Percentiles rank a stretch among this genome's conserved stretches.
Evolutionary conservation across 2,329 filamentous ascomycete species (phyloP).

Genomic region (Proliferodiscus dingleyae): DNA sequence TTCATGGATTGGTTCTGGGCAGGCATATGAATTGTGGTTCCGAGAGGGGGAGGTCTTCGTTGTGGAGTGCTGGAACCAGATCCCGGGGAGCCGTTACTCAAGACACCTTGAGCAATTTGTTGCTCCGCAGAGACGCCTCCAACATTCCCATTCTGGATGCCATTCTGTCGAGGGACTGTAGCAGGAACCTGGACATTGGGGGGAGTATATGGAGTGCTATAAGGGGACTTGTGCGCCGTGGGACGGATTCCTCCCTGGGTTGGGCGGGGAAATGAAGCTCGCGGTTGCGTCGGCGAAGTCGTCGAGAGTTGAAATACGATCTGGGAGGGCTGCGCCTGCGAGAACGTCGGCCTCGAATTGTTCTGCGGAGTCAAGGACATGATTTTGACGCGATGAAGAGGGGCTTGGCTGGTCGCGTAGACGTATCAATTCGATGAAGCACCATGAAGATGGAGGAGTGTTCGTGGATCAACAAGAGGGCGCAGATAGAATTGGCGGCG

Average conservation of each 20-base stretch:
- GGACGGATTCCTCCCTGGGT: slow-evolving; percentile 24
- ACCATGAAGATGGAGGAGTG: not conserved
- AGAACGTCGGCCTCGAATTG: slow-evolving; percentile 21
- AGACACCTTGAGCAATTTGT: slow-evolving; percentile 31
- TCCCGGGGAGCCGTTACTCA: slow-evolving; percentile 24
- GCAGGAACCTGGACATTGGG: slow-evolving; percentile 19
- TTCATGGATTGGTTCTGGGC: slow-evolving; percentile 18
- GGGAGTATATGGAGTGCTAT: slow-evolving; percentile 28
- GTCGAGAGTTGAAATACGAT: slow-evolving; percentile 25
- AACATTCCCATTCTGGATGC: slow-evolving; percentile 12
- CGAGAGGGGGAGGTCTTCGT: slow-evolving; percentile 29
- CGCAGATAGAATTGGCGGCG: not conserved
- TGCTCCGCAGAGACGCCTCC: slow-evolving; percentile 30
- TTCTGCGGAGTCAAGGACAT: slow-evolving; percentile 30
- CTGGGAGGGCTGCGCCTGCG: slow-evolving; percentile 14
- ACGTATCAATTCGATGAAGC: slow-evolving; percentile 14
- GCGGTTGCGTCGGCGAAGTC: slow-evolving; percentile 25
- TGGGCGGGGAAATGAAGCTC: slow-evolving; percentile 18
- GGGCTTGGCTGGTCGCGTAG: slow-evolving; percentile 9
- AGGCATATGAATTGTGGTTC: slow-evolving; percentile 30
- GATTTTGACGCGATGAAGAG: slow-evolving; percentile 9
- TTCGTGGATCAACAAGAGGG: not conserved
- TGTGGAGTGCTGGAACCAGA: slow-evolving; percentile 26
- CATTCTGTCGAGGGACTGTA: slow-evolving; percentile 22
- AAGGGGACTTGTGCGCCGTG: slow-evolving; percentile 27